Evolutionary conservation across 192 early-diverging fungal genomes (phyloP), one percentile per base, ranked within the genome.

Genomic region (Funneliformis geosporum): DNA sequence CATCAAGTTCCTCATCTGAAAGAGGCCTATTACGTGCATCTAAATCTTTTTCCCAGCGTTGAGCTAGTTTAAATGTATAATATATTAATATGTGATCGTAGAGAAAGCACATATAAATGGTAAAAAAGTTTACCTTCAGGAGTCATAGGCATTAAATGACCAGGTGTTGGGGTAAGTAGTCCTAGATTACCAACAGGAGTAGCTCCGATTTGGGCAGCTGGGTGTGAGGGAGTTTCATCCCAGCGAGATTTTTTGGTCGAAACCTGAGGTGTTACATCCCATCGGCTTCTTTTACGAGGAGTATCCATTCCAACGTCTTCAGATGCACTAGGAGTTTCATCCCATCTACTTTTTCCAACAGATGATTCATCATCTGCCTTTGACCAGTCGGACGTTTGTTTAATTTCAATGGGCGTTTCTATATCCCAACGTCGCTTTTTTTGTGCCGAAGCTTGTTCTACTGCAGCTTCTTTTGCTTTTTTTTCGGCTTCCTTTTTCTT

Each of bases 1-100:
- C 89, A 80, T 99, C 94, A n/a, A 99, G 90, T 80, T 98, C 97
- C 44, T 95, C 96, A 82, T 99, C 98, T 2, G 95, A 90, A 66
- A 96, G 87, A 69, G 90, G 92, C 75, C 88, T 81, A 83, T 99
- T 99, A 60, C 98, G 93, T 38, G 88, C 86, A 75, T 98, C 96
- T 76, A 96, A 86, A 75, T 94, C 96, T 69, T 91, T 85, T 82
- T 92, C 94, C 91, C 90, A 92, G 25, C 91, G 90, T 79, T 90
- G 80, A 4, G 89, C 90, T 76, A 25, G 60, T 55, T 21, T 40
- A 70, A 60, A 40, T 47, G 7, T 27, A 23, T n/a, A 60, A 60
- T 66, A 33, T 46, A 33, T 25, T 39, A 44, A 25, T 76, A 76
- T 9, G 27, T 46, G 9, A 25, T 28, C 25, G 14, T 73, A 33